Percentiles rank a stretch among this genome's conserved stretches.
phyloP scores from a whole-genome alignment of 768 basidiomycete species.

The Psilocybe subaeruginosa region DNA sequence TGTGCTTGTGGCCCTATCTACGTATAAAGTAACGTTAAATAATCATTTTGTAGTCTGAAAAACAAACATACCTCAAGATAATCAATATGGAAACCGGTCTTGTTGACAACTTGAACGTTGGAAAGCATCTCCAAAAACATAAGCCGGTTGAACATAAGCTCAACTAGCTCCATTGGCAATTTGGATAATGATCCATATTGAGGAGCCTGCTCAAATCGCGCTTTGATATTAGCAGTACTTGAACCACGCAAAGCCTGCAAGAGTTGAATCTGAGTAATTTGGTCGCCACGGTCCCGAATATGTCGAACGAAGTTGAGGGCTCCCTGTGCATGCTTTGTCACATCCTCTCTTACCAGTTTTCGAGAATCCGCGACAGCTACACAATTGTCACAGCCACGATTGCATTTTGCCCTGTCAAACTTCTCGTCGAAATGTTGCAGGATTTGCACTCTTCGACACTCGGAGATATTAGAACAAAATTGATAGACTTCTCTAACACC shows the following conservation, averaged over 20 bases:
- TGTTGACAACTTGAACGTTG: conserved; percentile 46
- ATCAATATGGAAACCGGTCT: conserved; percentile 48
- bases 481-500: conserved; percentile 71
- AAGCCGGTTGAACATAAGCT: conserved; percentile 67
- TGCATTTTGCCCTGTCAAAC: conserved; percentile 71
- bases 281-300: conserved; percentile 37
- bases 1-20: conserved; percentile 39
- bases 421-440: conserved; percentile 87
- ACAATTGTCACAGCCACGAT: conserved; percentile 85
- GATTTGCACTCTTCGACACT: conserved; percentile 88
- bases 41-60: not conserved
- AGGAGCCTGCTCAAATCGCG: conserved; percentile 47
- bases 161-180: conserved; percentile 54
- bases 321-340: conserved; percentile 58
- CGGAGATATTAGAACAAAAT: conserved; percentile 79
- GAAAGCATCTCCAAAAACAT: conserved; percentile 50
- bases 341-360: conserved; percentile 51
- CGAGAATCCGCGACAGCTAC: conserved; percentile 37
- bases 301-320: conserved; percentile 65
- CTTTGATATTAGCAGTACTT: conserved; percentile 47
- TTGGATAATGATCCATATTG: conserved; percentile 58
- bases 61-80: conserved; percentile 51
- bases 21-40: not conserved
- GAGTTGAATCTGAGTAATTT: conserved; percentile 63
- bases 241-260: conserved; percentile 70